These are phyloP conservation scores for Endoconidiophora polonica DNA, from an alignment of 2,329 filamentous ascomycete species.

Conservation along the genomic window DNA sequence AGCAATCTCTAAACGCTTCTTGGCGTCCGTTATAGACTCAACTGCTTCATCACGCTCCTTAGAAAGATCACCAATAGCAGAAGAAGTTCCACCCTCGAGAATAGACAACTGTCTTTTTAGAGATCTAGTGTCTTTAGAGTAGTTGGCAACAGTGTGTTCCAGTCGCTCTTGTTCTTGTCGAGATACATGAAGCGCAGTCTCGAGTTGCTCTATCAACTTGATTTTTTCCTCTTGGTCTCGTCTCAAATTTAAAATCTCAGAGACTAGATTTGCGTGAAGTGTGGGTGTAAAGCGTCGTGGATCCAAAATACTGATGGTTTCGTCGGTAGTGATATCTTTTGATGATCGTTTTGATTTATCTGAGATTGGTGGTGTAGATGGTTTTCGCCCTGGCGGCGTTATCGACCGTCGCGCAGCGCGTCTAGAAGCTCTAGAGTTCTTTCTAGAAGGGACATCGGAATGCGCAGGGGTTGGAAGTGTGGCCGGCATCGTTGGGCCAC, in stretches of 20 bases:
- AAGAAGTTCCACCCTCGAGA: conserved; percentile 74
- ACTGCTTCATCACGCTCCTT: conserved; percentile 75
- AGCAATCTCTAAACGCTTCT: conserved; percentile 55
- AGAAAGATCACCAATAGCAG: conserved; percentile 66
- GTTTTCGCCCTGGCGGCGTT: conserved; percentile 40
- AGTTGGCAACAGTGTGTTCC: conserved; percentile 41
- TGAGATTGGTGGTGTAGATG: conserved; percentile 39
- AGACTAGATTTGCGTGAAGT: conserved; percentile 82
- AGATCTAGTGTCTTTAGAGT: conserved; percentile 59
- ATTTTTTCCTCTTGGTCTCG: conserved; percentile 84
- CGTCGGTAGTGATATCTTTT: conserved; percentile 45
- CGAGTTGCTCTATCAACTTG: conserved; percentile 70
- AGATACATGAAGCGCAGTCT: conserved; percentile 52
- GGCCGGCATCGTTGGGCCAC: conserved; percentile 34
- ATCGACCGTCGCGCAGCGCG: conserved; percentile 45
- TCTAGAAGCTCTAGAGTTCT: conserved; percentile 47
- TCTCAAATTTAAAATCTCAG: conserved; percentile 75
- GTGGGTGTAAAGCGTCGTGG: conserved; percentile 89
- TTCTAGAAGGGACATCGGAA: conserved; percentile 26
- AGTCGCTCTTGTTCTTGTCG: conserved; percentile 61
- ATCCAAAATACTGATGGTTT: conserved; percentile 61
- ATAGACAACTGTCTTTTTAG: conserved; percentile 73
- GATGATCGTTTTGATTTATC: conserved; percentile 33
- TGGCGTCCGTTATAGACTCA: conserved; percentile 53
- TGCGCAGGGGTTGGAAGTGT: conserved; percentile 45